Conservation (phyloP, 2,329 filamentous ascomycete species). For the Fusarium buharicum region DNA sequence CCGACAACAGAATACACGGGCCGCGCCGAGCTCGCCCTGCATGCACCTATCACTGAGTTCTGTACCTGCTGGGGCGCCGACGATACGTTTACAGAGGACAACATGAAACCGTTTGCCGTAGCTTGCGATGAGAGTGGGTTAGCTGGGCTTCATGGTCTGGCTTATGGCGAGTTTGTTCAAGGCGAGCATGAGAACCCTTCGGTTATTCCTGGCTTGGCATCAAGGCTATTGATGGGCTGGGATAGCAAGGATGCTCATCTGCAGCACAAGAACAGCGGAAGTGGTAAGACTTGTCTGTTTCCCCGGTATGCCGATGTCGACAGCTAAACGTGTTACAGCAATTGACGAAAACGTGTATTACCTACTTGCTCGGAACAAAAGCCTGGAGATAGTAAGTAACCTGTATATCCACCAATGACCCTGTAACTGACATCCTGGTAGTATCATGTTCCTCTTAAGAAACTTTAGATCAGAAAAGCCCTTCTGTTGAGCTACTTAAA, state of each 20-base stretch:
- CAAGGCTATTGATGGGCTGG: constrained; percentile 53
- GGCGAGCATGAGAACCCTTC: constrained; percentile 45
- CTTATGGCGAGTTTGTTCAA: constrained; percentile 50
- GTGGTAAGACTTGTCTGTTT: constrained; percentile 38
- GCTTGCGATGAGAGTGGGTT: constrained; percentile 40
- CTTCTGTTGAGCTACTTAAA: background rate
- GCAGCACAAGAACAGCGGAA: constrained; percentile 47
- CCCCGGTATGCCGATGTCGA: no score
- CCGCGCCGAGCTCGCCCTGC: constrained; percentile 45
- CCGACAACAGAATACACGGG: constrained; percentile 33
- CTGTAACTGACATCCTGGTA: constrained; percentile 26
- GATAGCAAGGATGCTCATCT: constrained; percentile 54
- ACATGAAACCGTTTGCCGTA: constrained; percentile 46
- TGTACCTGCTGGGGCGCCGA: constrained; percentile 50
- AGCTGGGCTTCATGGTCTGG: constrained; percentile 48
- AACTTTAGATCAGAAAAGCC: constrained; percentile 18
- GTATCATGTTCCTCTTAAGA: constrained; percentile 46
- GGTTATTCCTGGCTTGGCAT: constrained; percentile 46
- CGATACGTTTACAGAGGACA: constrained; percentile 46
- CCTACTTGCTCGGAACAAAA: constrained; percentile 46
- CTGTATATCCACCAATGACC: background rate
- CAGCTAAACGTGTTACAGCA: constrained; percentile 36
- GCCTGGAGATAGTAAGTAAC: constrained; percentile 48
- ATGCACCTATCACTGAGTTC: constrained; percentile 54
- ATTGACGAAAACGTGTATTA: constrained; percentile 52